Conservation (phyloP, 352 stramenopile species). For the Globisporangium yorkense region DNA sequence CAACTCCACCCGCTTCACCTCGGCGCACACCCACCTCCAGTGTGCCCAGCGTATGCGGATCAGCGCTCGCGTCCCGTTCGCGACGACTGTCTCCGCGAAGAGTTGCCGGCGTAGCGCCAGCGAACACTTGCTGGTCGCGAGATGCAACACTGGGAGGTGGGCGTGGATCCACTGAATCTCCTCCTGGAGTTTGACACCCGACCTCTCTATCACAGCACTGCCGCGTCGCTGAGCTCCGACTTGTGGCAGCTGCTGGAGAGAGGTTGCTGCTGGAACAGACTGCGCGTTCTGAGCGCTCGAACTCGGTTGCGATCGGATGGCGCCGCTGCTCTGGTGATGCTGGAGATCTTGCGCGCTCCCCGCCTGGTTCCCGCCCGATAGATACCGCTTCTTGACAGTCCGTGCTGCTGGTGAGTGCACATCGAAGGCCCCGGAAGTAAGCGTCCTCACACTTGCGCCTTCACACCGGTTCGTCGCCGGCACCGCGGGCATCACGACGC, state of each 20-base stretch:
- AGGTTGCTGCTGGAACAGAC: too few relatives aligned
- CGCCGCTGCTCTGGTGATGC: background rate
- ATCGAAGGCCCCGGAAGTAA: background rate
- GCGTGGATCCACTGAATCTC: conserved; percentile 63
- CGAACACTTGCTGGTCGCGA: conserved; percentile 43
- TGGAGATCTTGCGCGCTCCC: conserved; percentile 3
- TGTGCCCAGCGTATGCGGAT: conserved; percentile 18
- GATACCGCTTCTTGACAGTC: background rate
- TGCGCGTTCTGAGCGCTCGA: background rate
- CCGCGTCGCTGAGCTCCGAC: conserved; percentile 1
- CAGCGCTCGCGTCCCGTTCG: conserved; percentile 19
- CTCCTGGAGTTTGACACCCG: conserved; percentile 16
- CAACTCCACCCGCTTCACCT: conserved; percentile 19
- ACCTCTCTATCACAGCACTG: background rate
- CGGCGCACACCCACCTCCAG: conserved; percentile 27
- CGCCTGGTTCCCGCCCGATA: background rate
- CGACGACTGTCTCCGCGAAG: conserved; percentile 26
- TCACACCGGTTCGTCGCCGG: background rate
- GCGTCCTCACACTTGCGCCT: background rate
- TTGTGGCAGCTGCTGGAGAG: background rate
- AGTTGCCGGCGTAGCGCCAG: conserved; percentile 30
- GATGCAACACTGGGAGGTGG: conserved; percentile 48
- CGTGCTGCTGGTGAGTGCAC: background rate
- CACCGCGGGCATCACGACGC: background rate
- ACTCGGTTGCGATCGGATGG: background rate